Evolutionary conservation across 2,329 filamentous ascomycete genomes (phyloP), one percentile per base, ranked within the genome.

Genomic region (Chaetomiaceae sp.): DNA sequence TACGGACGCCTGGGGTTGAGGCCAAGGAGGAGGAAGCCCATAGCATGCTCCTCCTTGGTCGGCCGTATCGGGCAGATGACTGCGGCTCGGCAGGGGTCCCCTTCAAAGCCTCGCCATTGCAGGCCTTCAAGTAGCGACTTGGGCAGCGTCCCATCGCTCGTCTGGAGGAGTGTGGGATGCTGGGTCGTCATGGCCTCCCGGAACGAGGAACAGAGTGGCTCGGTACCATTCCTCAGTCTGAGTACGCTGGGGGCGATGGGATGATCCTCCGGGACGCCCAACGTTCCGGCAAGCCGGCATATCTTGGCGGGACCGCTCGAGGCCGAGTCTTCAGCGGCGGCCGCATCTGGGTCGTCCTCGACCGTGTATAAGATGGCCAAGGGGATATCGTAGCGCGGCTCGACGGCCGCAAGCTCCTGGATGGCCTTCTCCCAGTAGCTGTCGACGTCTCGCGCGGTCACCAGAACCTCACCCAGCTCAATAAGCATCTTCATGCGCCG

Each of bases 1-100:
- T 86, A 89, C 0, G 85, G 85, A 37, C 84, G 72, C 38, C 85
- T 72, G 5, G 86, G 84, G 59, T 89, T 89, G 9, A 89, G 72
- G 1, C 83, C 85, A 37, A 89, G 71, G 13, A 89, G 74, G 4
- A 90, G 68, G 55, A 89, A 79, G 0, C 84, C 86, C 52, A 87
- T 75, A 1, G 81, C 79, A 9, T 76, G 74, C 49, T 88, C 84
- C 23, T 73, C 82, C 3, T 81, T 86, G 0, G 83, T 76, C 5
- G 74, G 82, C 48, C 85, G 81, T 35, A 89, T 84, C 0, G 86
- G 85, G 55, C 82, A 81, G 14, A 89, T 76, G 3, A 88, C 80
- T 16, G 84, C 81, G 8, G 81, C 73, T n/a, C 76, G 73, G 50
- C 82, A 85, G 5, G 79, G 69, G 57, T 87, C 81, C 12, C 79